Evolutionary conservation across 768 basidiomycete genomes (phyloP), one percentile per base, ranked within the genome.

Genomic region (Hygrophoropsis aurantiaca): DNA sequence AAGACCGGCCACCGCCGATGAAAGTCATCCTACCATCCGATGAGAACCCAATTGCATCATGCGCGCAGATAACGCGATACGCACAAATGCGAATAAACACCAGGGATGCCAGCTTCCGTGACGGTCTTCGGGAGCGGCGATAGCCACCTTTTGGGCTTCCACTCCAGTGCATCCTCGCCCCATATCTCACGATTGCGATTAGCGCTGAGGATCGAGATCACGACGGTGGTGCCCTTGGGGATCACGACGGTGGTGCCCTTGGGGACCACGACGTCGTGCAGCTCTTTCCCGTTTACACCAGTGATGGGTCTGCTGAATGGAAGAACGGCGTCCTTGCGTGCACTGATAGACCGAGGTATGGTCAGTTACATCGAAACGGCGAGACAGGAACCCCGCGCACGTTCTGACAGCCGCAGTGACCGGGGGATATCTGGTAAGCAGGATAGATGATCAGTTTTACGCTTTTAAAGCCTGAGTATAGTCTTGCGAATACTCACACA

Each of bases 81-180:
- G 54, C 51, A 74, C 74, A 73, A 38, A 46, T 73, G 62, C 2
- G 73, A 69, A 52, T 77, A 77, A 4, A 75, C 53, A 1, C 74
- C 74, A 2, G 75, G 74, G 8, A 74, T 59, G 23, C 59, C 67
- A 4, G 72, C 71, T 7, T 68, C 58, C 5, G 44, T 42, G 4
- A 76, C 50, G n/a, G 57, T 35, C 5, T 67, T 53, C 5, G 72
- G 74, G 10, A 73, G 56, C 2, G 64, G 65, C 4, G 61, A 50
- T 3, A 77, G 60, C 77, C 77, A 79, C 20, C 78, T 59, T 50
- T 78, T 74, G 4, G 77, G 77, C 50, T 73, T 75, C 75, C 75
- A 79, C 46, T 76, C 72, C 24, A 54, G 48, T 1, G 73, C 67
- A 47, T 80, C 77, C 8, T 57, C 54, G 11, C 77, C 78, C 77